Conservation (phyloP, 1,284 basidiomycete genomes). For the Neolentinus lepideus region DNA sequence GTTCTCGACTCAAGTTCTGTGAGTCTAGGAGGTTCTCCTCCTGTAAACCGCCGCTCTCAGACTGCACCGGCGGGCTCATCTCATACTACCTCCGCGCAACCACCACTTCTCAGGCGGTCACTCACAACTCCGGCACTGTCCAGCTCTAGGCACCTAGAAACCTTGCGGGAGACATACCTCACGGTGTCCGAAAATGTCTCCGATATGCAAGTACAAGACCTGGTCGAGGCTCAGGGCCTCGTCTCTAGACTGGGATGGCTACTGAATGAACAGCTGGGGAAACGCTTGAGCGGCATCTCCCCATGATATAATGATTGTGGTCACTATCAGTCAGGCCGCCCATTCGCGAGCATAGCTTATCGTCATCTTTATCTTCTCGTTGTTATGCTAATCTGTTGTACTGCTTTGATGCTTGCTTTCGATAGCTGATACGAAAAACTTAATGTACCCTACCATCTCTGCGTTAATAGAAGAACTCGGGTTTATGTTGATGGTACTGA, state of each 20-base stretch:
- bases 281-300: slow-evolving; percentile 15
- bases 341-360: not conserved
- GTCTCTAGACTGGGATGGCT: slow-evolving; percentile 28
- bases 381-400: not conserved
- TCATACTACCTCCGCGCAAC: slow-evolving; percentile 9
- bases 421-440: not conserved
- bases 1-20: not conserved
- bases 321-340: no score
- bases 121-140: slow-evolving; percentile 16
- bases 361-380: not conserved
- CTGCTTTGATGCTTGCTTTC: not conserved
- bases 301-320: not conserved
- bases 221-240: slow-evolving; percentile 27
- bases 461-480: no score
- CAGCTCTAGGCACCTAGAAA: slow-evolving; percentile 23
- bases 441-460: no score
- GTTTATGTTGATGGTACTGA: no score
- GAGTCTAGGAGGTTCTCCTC: not conserved
- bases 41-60: not conserved
- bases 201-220: slow-evolving; percentile 29
- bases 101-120: slow-evolving; percentile 15
- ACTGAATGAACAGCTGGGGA: slow-evolving; percentile 29
- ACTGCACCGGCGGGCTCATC: slow-evolving; percentile 7
- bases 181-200: slow-evolving; percentile 26
- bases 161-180: slow-evolving; percentile 25